Evolutionary conservation across 805 yeast species (phyloP), one percentile per base, ranked within the genome.

Genomic region (Cyberlindnera misumaiensis): DNA sequence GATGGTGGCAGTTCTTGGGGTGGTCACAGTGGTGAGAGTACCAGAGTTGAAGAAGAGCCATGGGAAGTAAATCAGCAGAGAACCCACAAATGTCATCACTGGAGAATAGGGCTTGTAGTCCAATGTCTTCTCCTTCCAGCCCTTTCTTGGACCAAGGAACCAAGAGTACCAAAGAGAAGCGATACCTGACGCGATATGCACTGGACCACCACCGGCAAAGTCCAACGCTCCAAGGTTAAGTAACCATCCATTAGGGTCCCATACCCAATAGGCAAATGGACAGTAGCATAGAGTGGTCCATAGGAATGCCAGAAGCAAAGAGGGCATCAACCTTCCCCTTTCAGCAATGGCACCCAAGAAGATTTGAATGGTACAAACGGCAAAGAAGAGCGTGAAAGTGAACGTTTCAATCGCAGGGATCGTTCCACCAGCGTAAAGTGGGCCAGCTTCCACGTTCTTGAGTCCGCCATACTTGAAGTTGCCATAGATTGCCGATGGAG

Each of bases 121-220:
- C n/a, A 66, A 63, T 38, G 56, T 53, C 20, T 44, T 44, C 17
- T 57, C 55, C 30, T 42, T 45, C 53, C 59, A 56, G 30, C 51
- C 58, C 68, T 68, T 80, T 72, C 97, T 74, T 53, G 86, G 76
- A 13, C 96, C 96, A 38, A 86, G 62, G 47, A 81, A 82, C 32
- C 75, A 77, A 14, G 88, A 77, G 51, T 80, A 81, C 7, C 84
- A 95, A 49, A 90, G 77, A 2, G 96, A 96, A 26, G 88, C 86
- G 17, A 87, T 84, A 44, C 97, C 97, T 29, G 94, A 80, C 20
- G 88, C 72, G 41, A 93, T 85, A 63, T 90, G 97, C 14, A 90
- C 96, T 2, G 97, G 96, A 2, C 97, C 97, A 40, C 97, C 97
- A 34, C 98, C 98, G n/a, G 98, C 98, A 59, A 86, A 90, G 60